Percentiles rank a stretch among this genome's conserved stretches.
phyloP scores from a whole-genome alignment of 176 grass and related monocot species.

The Poa pratensis region DNA sequence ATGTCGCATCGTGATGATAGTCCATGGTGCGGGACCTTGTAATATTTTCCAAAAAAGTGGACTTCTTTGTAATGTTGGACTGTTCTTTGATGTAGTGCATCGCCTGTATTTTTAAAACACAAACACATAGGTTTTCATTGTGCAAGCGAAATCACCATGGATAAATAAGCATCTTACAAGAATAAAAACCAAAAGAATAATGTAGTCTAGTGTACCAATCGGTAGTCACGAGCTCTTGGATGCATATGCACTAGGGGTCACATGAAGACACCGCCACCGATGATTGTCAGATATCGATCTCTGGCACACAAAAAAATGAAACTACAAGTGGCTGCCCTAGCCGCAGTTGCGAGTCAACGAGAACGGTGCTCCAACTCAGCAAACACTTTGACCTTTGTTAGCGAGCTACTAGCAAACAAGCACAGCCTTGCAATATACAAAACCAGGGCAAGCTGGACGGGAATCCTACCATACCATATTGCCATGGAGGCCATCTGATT shows the following conservation, averaged over 20 bases:
- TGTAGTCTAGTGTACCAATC: conserved; percentile 26
- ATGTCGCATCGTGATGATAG: no score
- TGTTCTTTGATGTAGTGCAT: background rate
- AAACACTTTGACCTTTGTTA: conserved; percentile 36
- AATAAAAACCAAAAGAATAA: background rate
- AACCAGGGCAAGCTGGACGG: conserved; percentile 28
- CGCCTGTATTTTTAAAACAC: background rate
- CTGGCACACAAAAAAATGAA: background rate
- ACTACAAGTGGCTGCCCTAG: conserved; percentile 26
- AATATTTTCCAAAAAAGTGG: background rate
- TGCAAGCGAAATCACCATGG: background rate
- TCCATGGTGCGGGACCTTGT: background rate
- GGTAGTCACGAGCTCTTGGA: conserved; percentile 32
- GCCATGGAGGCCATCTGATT: conserved; percentile 44
- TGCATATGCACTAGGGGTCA: conserved; percentile 1
- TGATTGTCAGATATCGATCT: conserved; percentile 11
- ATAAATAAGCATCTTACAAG: background rate
- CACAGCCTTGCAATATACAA: conserved; percentile 32
- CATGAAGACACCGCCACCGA: conserved; percentile 39
- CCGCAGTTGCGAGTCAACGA: conserved; percentile 44
- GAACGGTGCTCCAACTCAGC: conserved; percentile 39
- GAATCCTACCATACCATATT: conserved; percentile 32
- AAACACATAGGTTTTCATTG: background rate
- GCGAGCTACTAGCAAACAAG: conserved; percentile 21
- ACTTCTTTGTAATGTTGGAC: background rate